Evolutionary conservation across 345 rosid species (phyloP).

Genomic region (Combretum micranthum): DNA sequence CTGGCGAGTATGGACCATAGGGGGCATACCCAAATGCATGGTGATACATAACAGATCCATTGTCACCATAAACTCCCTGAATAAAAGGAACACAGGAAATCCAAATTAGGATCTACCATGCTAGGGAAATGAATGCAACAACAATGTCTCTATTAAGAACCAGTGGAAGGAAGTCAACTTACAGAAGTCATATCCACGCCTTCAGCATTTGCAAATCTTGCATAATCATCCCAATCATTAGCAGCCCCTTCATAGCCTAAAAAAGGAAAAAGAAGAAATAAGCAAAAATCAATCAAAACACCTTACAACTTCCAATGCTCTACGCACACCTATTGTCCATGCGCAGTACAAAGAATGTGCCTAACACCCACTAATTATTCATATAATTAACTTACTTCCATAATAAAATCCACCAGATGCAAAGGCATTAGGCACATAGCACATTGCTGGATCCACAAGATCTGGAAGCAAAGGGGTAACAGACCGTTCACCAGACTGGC

Average conservation of each 20-base stretch:
- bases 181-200: slow-evolving; percentile 70
- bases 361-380: background rate
- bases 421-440: slow-evolving; percentile 30
- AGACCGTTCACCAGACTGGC: slow-evolving; percentile 27
- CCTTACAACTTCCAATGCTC: background rate
- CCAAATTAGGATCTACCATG: background rate
- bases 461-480: slow-evolving; percentile 23
- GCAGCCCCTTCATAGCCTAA: slow-evolving; percentile 51
- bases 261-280: background rate
- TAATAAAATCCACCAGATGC: slow-evolving; percentile 26
- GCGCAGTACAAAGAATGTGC: background rate
- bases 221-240: slow-evolving; percentile 66
- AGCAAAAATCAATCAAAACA: background rate
- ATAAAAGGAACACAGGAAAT: background rate
- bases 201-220: slow-evolving; percentile 46
- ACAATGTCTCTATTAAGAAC: background rate
- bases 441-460: slow-evolving; percentile 29
- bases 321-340: background rate
- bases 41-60: slow-evolving; percentile 66
- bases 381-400: slow-evolving; percentile 19
- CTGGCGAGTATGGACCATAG: slow-evolving; percentile 80
- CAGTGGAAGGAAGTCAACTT: slow-evolving; percentile 12
- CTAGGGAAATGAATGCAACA: background rate
- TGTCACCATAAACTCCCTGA: slow-evolving; percentile 78
- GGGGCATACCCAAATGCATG: slow-evolving; percentile 57